Conservation (phyloP, 495 filamentous ascomycete genomes). For the Podospora conica region DNA sequence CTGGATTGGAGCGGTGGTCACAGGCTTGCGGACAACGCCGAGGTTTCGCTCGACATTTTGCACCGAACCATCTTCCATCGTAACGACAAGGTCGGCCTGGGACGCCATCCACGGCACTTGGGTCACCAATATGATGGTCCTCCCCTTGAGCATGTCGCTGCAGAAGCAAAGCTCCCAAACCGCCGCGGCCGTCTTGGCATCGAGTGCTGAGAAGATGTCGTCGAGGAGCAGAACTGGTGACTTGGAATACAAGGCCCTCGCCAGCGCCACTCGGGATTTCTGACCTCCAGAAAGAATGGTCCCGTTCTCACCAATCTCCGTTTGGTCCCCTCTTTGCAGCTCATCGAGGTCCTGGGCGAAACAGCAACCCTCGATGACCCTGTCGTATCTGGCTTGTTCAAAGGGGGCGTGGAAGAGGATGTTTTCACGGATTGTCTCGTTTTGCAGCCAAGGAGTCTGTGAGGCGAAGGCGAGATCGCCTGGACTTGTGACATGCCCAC, state of each 20-base stretch:
- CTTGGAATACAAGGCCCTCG: constrained; percentile 62
- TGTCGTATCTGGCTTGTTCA: constrained; percentile 44
- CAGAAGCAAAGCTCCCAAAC: constrained; percentile 48
- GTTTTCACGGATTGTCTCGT: constrained; percentile 49
- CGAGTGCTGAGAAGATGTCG: constrained; percentile 62
- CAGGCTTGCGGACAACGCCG: constrained; percentile 29
- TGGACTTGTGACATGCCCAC: constrained; percentile 39
- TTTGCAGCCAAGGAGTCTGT: constrained; percentile 53
- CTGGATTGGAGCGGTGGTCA: constrained; percentile 13
- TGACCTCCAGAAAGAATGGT: constrained; percentile 66
- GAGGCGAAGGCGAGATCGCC: constrained; percentile 49
- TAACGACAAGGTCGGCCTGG: constrained; percentile 40
- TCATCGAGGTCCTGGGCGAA: constrained; percentile 53
- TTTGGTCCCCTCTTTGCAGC: constrained; percentile 42
- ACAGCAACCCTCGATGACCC: constrained; percentile 59
- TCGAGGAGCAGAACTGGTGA: constrained; percentile 59
- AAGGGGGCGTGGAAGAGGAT: constrained; percentile 50
- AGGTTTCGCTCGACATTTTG: constrained; percentile 31
- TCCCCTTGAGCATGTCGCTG: constrained; percentile 40
- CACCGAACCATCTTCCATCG: constrained; percentile 37
- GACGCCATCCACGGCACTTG: constrained; percentile 41
- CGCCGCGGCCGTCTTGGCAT: constrained; percentile 44
- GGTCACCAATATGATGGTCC: constrained; percentile 34
- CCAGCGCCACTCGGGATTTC: constrained; percentile 62
- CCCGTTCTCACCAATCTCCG: constrained; percentile 63